A percentile compares a stretch with the other conserved stretches of the same genome.
Conservation (phyloP, 108 stramenopile species). For the Cyclotella cryptica region DNA sequence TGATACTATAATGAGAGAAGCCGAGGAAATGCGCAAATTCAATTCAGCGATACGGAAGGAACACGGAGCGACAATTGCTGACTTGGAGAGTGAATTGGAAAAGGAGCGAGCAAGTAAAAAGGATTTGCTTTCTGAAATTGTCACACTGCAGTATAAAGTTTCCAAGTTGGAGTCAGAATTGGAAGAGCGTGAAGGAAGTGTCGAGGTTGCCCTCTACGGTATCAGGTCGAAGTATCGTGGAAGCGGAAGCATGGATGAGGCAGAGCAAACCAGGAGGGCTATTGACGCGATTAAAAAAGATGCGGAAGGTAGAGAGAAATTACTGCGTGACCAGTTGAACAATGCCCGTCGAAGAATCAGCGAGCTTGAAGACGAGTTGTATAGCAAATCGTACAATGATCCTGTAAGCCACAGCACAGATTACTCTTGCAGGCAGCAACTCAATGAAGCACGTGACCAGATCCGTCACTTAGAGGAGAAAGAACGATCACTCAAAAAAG, state of each 20-base stretch:
- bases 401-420: not conserved
- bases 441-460: not conserved
- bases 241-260: conserved; percentile 17
- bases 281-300: conserved; percentile 29
- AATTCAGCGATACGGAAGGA: conserved; percentile 37
- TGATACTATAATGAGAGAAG: conserved; percentile 30
- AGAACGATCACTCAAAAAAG: not conserved
- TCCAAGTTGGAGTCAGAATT: conserved; percentile 37
- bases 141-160: conserved; percentile 36
- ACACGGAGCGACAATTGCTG: conserved; percentile 36
- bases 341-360: conserved; percentile 2
- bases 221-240: conserved; percentile 8
- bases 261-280: conserved; percentile 4
- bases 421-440: not conserved
- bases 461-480: conserved; percentile 12
- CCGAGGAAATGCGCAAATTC: conserved; percentile 48
- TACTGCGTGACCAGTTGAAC: not conserved
- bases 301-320: conserved; percentile 14
- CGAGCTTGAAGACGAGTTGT: not conserved
- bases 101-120: conserved; percentile 28
- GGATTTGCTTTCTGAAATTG: conserved; percentile 29
- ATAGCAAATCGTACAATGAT: not conserved
- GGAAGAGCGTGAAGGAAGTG: conserved; percentile 31
- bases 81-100: conserved; percentile 38
- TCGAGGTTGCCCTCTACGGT: conserved; percentile 27